These are phyloP conservation scores for Olyra latifolia DNA, from an alignment of 176 grass and related monocot genomes.

Conservation along the genomic window DNA sequence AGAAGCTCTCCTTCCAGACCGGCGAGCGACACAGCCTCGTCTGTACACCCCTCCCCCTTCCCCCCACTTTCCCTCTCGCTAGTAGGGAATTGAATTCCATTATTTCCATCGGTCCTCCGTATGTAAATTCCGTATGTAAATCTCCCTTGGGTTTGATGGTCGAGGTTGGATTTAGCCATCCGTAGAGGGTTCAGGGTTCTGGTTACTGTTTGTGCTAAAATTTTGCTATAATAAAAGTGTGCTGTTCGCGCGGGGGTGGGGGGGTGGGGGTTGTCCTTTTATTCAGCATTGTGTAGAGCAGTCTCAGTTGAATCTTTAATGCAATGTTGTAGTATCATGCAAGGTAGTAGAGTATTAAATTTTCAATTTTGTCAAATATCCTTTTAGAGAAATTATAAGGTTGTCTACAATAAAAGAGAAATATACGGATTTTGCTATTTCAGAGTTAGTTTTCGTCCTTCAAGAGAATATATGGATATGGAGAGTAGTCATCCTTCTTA, in stretches of 20 bases:
- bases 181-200: not conserved
- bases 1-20: slow-evolving; percentile 80
- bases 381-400: not conserved
- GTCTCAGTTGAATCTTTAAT: not conserved
- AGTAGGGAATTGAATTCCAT: not conserved
- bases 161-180: not conserved
- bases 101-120: not conserved
- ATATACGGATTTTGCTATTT: not conserved
- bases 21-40: slow-evolving; percentile 74
- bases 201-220: not conserved
- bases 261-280: no score
- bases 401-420: not conserved
- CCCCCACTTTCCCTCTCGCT: not conserved
- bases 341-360: not conserved
- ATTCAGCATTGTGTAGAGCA: not conserved
- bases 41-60: not conserved
- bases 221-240: not conserved
- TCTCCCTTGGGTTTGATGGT: not conserved
- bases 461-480: not conserved
- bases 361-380: not conserved
- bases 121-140: not conserved
- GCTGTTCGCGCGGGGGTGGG: not conserved
- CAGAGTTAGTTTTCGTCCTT: not conserved
- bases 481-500: not conserved
- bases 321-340: not conserved